Percentiles rank a stretch among this genome's conserved stretches.
These are phyloP conservation scores for Amylocystis lapponica DNA, from an alignment of 768 basidiomycete species.

Conservation along the genomic window DNA sequence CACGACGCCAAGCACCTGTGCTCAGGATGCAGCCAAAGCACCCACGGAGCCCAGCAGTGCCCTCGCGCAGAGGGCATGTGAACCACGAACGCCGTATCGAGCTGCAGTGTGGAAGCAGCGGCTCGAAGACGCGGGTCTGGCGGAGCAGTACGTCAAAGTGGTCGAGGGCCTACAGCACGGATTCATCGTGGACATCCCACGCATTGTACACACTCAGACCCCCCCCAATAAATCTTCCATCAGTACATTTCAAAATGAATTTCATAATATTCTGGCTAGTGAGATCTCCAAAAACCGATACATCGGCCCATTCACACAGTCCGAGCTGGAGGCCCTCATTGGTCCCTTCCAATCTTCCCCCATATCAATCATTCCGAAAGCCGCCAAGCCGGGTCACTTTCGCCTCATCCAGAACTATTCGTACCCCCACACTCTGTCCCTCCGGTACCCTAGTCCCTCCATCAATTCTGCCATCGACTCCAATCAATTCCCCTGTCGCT, in stretches of 20 bases:
- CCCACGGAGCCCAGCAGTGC: not conserved
- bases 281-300: not conserved
- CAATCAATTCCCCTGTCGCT: slow-evolving; percentile 32
- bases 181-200: not conserved
- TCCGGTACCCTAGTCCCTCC: slow-evolving; percentile 8
- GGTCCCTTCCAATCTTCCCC: slow-evolving; percentile 31
- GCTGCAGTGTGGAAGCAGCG: not conserved
- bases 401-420: slow-evolving; percentile 27
- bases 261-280: not conserved
- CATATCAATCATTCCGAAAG: slow-evolving; percentile 24
- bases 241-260: not conserved
- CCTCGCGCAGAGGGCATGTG: not conserved
- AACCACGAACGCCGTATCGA: not conserved
- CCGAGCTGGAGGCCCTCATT: slow-evolving; percentile 9
- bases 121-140: not conserved
- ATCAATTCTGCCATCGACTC: slow-evolving; percentile 30
- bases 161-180: not conserved
- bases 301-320: slow-evolving; percentile 4
- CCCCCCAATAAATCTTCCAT: not conserved
- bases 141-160: not conserved
- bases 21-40: not conserved
- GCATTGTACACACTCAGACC: not conserved
- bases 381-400: slow-evolving; percentile 17
- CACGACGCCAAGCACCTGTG: not conserved
- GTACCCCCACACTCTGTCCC: slow-evolving; percentile 9